phyloP scores from a whole-genome alignment of 371 early-diverging fungal species.

The Haplosporangium sp. region DNA sequence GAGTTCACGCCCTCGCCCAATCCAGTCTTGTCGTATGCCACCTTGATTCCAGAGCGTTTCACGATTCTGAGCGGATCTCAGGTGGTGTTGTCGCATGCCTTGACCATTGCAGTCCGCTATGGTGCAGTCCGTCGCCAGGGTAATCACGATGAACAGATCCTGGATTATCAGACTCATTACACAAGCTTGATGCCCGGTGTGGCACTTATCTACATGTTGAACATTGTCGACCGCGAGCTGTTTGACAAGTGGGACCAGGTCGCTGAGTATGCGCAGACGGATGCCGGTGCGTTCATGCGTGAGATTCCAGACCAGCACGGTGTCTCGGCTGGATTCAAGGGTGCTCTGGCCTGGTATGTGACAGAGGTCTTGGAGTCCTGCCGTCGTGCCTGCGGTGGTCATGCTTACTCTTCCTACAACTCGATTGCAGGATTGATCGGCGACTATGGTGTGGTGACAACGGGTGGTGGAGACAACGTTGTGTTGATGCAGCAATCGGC shows the following conservation, averaged over 20 bases:
- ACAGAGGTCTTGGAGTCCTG: conserved; percentile 70
- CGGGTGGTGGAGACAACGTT: conserved; percentile 79
- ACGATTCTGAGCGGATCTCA: conserved; percentile 58
- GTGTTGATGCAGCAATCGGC: conserved; percentile 74
- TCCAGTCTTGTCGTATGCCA: conserved; percentile 71
- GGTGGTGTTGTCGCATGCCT: conserved; percentile 60
- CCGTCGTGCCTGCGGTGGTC: conserved; percentile 70
- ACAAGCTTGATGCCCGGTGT: conserved; percentile 68
- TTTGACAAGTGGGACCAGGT: conserved; percentile 51
- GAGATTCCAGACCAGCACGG: conserved; percentile 73
- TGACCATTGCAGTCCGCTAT: conserved; percentile 77
- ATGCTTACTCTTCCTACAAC: conserved; percentile 77
- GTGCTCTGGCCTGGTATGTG: conserved; percentile 66
- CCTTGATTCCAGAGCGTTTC: conserved; percentile 76
- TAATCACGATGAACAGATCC: conserved; percentile 71
- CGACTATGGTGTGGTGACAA: conserved; percentile 78
- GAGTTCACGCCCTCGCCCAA: conserved; percentile 66
- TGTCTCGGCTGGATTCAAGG: conserved; percentile 67
- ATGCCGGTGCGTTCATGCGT: conserved; percentile 58
- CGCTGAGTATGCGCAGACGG: conserved; percentile 50
- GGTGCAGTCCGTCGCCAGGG: conserved; percentile 77
- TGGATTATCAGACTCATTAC: conserved; percentile 77
- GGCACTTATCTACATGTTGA: conserved; percentile 65
- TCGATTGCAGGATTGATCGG: conserved; percentile 69
- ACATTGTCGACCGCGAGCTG: conserved; percentile 53